Evolutionary conservation across 2,329 filamentous ascomycete genomes (phyloP), one percentile per base, ranked within the genome.

Genomic region (Byssothecium circinans): DNA sequence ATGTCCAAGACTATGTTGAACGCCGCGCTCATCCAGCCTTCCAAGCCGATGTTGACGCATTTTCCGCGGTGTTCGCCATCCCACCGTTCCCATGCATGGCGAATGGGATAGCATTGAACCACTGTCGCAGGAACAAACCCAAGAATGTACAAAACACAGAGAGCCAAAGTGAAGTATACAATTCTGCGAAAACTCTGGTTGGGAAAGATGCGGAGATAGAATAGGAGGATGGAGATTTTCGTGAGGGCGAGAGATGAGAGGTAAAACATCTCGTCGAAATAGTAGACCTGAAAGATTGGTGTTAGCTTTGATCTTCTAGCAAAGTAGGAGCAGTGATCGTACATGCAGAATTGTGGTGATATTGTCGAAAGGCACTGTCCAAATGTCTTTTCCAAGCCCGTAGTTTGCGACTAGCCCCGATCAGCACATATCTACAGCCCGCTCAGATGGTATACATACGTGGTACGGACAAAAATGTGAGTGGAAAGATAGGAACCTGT

Each of bases 321-420:
- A n/a, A n/a, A n/a, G n/a, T n/a, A n/a, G n/a, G n/a, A n/a, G n/a
- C n/a, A n/a, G n/a, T n/a, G n/a, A n/a, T n/a, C n/a, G n/a, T n/a
- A n/a, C n/a, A 60, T 69, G 65, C 7, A 71, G 60, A 22, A 82
- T 77, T 1, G 58, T 55, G 7, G 72, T 76, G 32, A 82, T 73
- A n/a, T 72, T 64, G 0, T 70, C 58, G 1, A 69, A 61, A 0
- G 67, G 54, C 2, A 82, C 52, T 0, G 74, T 75, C 78, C 78
- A 82, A 22, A 81, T 71, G 46, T 82, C 79, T 15, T 62, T 72
- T 1, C 79, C 77, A 6, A 81, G 60, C 0, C 79, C 80, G 39
- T 75, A 69, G 23, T 66, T 56, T 37, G 57, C 53, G 18, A 61
- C n/a, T n/a, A n/a, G n/a, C n/a, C n/a, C n/a, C n/a, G n/a, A n/a